Evolutionary conservation across 2,329 filamentous ascomycete genomes (phyloP).

Genomic region (Sphaerulina populicola): DNA sequence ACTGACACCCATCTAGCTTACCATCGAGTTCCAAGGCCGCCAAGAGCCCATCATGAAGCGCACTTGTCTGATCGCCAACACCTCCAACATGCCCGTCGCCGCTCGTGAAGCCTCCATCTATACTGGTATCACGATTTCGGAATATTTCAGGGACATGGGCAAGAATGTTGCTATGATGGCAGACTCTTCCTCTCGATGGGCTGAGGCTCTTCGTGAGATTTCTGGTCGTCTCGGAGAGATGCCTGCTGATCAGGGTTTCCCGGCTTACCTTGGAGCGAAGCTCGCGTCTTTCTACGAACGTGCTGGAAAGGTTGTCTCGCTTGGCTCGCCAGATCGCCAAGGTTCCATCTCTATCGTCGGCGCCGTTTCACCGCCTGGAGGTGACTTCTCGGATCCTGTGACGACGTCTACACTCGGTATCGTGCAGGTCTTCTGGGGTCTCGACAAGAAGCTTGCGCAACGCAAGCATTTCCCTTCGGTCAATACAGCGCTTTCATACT

Average conservation of each 20-base stretch:
- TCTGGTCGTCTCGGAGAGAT: conserved; percentile 98
- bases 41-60: conserved; percentile 99
- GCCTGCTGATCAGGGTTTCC: conserved; percentile 99
- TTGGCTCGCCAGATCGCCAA: conserved; percentile 79
- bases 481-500: conserved; percentile 91
- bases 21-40: conserved; percentile 86
- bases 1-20: conserved; percentile 47
- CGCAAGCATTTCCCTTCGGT: conserved; percentile 98
- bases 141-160: conserved; percentile 91
- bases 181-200: conserved; percentile 95
- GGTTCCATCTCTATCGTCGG: conserved; percentile 97
- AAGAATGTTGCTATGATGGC: conserved; percentile 99
- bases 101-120: conserved; percentile 98
- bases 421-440: conserved; percentile 98
- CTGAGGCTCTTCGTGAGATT: conserved; percentile 95
- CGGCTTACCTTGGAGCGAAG: conserved; percentile 92
- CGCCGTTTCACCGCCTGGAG: conserved; percentile 91
- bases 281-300: conserved; percentile 98
- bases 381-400: conserved; percentile 98
- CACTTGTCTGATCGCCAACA: conserved; percentile 96
- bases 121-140: conserved; percentile 83
- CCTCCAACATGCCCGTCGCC: conserved; percentile 98
- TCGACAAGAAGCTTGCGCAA: conserved; percentile 98
- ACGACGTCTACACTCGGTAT: conserved; percentile 90
- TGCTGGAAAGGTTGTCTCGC: conserved; percentile 74